Conservation (phyloP, 2,329 filamentous ascomycete genomes). For the Penicillium psychrosexuale region DNA sequence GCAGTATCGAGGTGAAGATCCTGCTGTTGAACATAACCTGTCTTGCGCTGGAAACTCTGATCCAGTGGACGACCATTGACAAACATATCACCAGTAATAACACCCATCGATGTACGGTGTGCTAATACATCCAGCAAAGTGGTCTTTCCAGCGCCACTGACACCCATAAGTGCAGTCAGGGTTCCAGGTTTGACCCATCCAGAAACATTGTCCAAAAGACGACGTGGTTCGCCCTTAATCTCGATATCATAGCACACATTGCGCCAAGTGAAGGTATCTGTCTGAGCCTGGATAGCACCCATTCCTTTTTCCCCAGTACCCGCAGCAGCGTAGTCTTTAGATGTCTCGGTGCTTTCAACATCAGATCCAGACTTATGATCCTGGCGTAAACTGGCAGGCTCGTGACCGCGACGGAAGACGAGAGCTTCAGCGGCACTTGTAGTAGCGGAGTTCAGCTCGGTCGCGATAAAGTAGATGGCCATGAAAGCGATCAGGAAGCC, state of each 20-base stretch:
- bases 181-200: slow-evolving; percentile 94
- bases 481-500: slow-evolving; percentile 62
- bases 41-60: slow-evolving; percentile 34
- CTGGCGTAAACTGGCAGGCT: slow-evolving; percentile 12
- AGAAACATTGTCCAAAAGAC: slow-evolving; percentile 78
- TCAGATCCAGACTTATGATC: slow-evolving; percentile 6
- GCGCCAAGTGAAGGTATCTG: slow-evolving; percentile 77
- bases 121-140: slow-evolving; percentile 83
- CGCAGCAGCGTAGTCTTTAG: neutral
- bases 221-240: slow-evolving; percentile 69
- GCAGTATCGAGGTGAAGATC: slow-evolving; percentile 80
- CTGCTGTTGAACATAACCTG: slow-evolving; percentile 70
- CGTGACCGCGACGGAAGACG: slow-evolving; percentile 62
- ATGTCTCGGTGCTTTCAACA: slow-evolving; percentile 49
- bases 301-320: slow-evolving; percentile 4
- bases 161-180: slow-evolving; percentile 83
- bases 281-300: slow-evolving; percentile 55
- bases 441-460: slow-evolving; percentile 54
- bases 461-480: slow-evolving; percentile 54
- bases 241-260: slow-evolving; percentile 74
- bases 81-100: slow-evolving; percentile 80
- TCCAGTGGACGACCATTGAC: slow-evolving; percentile 70
- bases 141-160: slow-evolving; percentile 85
- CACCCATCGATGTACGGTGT: slow-evolving; percentile 78
- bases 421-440: slow-evolving; percentile 74